Evolutionary conservation across 768 basidiomycete genomes (phyloP).

Genomic region (Trametes coccinea): DNA sequence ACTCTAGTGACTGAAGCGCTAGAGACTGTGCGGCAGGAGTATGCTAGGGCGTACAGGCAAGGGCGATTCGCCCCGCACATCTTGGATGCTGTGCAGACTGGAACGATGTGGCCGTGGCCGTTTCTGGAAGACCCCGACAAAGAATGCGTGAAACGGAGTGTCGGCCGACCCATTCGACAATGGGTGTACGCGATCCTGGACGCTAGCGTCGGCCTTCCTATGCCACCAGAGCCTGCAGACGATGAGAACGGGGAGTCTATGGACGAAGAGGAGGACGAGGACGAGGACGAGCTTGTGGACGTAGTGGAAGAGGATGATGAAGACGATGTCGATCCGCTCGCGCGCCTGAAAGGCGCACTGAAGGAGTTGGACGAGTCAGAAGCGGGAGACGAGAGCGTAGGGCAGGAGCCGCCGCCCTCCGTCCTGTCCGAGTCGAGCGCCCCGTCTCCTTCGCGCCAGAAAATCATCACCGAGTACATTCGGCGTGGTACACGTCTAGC

Average conservation of each 20-base stretch:
- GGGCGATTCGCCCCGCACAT: conserved; percentile 59
- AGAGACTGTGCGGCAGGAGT: conserved; percentile 44
- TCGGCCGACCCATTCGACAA: conserved; percentile 60
- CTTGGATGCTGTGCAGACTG: conserved; percentile 60
- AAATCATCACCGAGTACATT: conserved; percentile 54
- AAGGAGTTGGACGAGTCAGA: conserved; percentile 51
- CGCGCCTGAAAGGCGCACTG: conserved; percentile 68
- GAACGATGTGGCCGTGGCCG: conserved; percentile 68
- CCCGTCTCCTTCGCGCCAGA: conserved; percentile 24
- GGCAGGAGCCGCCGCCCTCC: conserved; percentile 36
- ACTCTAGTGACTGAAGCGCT: no score
- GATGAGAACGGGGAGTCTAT: conserved; percentile 38
- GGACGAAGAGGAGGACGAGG: conserved; percentile 64
- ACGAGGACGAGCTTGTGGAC: conserved; percentile 32
- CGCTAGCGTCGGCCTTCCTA: conserved; percentile 62
- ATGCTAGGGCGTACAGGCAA: conserved; percentile 62
- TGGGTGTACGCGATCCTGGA: conserved; percentile 73
- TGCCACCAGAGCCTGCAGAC: conserved; percentile 26
- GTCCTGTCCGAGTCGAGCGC: conserved; percentile 24
- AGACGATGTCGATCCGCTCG: conserved; percentile 59
- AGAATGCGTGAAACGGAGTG: conserved; percentile 62
- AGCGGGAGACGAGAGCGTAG: conserved; percentile 33
- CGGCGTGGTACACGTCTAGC: conserved; percentile 69
- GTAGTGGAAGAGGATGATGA: conserved; percentile 31
- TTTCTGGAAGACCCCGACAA: conserved; percentile 79